Evolutionary conservation across 345 rosid genomes (phyloP).

Genomic region (Populus tremula): DNA sequence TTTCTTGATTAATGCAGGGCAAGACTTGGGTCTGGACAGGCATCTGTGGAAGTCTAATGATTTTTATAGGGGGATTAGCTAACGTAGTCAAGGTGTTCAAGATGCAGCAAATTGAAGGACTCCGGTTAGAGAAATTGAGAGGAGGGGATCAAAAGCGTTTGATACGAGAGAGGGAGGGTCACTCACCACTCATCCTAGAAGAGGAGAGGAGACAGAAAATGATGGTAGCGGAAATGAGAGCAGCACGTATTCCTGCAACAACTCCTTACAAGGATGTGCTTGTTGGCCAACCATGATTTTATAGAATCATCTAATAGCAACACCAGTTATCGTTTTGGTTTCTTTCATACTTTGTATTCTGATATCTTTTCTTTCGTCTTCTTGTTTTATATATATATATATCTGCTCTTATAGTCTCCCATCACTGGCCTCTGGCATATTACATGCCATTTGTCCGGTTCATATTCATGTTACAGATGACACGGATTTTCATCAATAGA

Average conservation of each 20-base stretch:
- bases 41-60: slow-evolving; percentile 46
- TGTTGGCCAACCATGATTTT: slow-evolving; percentile 30
- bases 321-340: too few relatives aligned
- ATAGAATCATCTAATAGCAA: too few relatives aligned
- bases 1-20: slow-evolving; percentile 33
- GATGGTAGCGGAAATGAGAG: slow-evolving; percentile 23
- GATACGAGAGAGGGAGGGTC: slow-evolving; percentile 53
- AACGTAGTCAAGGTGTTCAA: slow-evolving; percentile 73
- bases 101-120: slow-evolving; percentile 50
- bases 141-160: slow-evolving; percentile 71
- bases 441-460: too few relatives aligned
- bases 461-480: too few relatives aligned
- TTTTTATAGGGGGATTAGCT: slow-evolving; percentile 52
- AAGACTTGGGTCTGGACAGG: slow-evolving; percentile 57
- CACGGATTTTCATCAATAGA: too few relatives aligned
- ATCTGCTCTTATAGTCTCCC: not conserved
- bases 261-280: slow-evolving; percentile 61
- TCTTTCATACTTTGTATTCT: too few relatives aligned
- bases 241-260: slow-evolving; percentile 1
- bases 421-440: too few relatives aligned
- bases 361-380: not conserved
- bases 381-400: not conserved
- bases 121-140: slow-evolving; percentile 66
- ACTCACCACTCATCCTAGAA: slow-evolving; percentile 50
- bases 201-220: slow-evolving; percentile 38